A percentile compares a stretch with the other conserved stretches of the same genome.
phyloP scores from a whole-genome alignment of 805 yeast species.

The Kregervanrija fluxuum region DNA sequence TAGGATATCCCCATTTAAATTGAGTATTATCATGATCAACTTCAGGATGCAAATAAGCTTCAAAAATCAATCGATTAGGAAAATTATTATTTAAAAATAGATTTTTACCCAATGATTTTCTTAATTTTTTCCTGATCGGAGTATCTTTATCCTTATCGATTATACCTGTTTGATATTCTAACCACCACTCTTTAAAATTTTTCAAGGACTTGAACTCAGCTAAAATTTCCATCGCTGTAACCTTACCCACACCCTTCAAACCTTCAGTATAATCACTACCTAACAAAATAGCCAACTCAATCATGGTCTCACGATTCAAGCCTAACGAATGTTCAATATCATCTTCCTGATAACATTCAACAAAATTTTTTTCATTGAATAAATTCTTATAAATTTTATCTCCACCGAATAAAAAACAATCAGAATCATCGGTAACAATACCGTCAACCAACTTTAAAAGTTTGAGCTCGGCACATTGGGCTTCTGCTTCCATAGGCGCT shows the following conservation, averaged over 20 bases:
- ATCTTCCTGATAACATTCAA: slow-evolving; percentile 65
- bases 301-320: slow-evolving; percentile 52
- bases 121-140: slow-evolving; percentile 48
- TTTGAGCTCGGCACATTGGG: slow-evolving; percentile 85
- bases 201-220: slow-evolving; percentile 63
- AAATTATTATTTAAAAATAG: slow-evolving; percentile 44
- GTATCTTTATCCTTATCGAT: slow-evolving; percentile 35
- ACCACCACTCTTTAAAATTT: slow-evolving; percentile 52
- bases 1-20: slow-evolving; percentile 89
- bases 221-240: slow-evolving; percentile 78
- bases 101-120: slow-evolving; percentile 50
- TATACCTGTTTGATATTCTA: slow-evolving; percentile 33
- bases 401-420: slow-evolving; percentile 92
- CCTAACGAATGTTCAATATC: slow-evolving; percentile 62
- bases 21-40: slow-evolving; percentile 75
- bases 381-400: slow-evolving; percentile 76
- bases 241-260: slow-evolving; percentile 89
- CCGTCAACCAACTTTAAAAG: slow-evolving; percentile 81
- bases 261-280: slow-evolving; percentile 98
- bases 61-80: slow-evolving; percentile 61
- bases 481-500: slow-evolving; percentile 99
- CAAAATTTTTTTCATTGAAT: slow-evolving; percentile 90
- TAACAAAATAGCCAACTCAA: slow-evolving; percentile 72
- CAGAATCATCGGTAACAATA: slow-evolving; percentile 94
- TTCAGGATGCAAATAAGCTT: slow-evolving; percentile 74